phyloP scores from a whole-genome alignment of 768 basidiomycete genomes.

The Mycena rosella region DNA sequence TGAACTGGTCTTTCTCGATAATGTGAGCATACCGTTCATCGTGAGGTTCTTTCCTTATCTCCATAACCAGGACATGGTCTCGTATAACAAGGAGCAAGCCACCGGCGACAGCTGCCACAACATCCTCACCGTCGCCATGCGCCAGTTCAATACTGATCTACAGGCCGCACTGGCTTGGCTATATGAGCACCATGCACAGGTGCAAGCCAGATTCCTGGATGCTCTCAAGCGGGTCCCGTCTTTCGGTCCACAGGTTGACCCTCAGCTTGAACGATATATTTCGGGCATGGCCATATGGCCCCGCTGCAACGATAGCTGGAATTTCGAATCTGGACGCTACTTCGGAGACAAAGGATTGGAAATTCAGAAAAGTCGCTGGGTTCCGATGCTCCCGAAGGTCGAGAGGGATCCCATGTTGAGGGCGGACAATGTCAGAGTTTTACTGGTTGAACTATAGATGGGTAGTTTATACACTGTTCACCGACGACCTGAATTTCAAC shows the following conservation, averaged over 20 bases:
- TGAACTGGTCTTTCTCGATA: constrained; percentile 36
- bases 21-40: constrained; percentile 27
- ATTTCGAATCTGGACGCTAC: constrained; percentile 13
- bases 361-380: constrained; percentile 1
- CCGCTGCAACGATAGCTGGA: constrained; percentile 14
- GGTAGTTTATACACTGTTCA: too few species aligned
- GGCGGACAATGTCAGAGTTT: neutral
- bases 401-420: neutral
- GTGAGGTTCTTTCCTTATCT: too few species aligned
- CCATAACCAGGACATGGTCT: constrained; percentile 37
- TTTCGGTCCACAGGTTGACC: constrained; percentile 32
- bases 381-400: neutral
- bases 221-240: constrained; percentile 27
- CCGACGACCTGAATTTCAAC: too few species aligned
- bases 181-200: constrained; percentile 10
- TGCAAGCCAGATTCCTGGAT: constrained; percentile 25
- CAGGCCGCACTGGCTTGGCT: constrained; percentile 37
- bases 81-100: constrained; percentile 38
- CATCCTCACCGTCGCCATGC: constrained; percentile 39
- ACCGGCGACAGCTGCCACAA: constrained; percentile 38
- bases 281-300: constrained; percentile 24
- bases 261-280: constrained; percentile 34
- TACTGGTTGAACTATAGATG: neutral
- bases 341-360: constrained; percentile 13
- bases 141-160: constrained; percentile 33